Conservation (phyloP, 2,329 filamentous ascomycete genomes). For the Microdochium paspali region DNA sequence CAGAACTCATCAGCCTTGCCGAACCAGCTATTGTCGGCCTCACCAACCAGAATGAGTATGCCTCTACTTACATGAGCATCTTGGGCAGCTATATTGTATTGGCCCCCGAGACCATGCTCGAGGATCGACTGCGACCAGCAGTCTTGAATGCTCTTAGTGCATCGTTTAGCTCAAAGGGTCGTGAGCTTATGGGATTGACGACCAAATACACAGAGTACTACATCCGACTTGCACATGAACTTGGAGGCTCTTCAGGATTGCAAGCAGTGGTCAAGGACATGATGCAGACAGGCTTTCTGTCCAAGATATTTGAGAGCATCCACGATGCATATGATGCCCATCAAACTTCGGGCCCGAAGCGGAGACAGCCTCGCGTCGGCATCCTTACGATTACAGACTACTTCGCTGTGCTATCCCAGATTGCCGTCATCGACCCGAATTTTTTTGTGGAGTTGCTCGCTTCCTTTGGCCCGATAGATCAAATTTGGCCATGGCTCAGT, state of each 20-base stretch:
- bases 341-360: constrained; percentile 74
- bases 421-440: constrained; percentile 63
- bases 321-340: constrained; percentile 64
- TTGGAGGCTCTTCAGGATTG: constrained; percentile 53
- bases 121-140: constrained; percentile 41
- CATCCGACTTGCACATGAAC: constrained; percentile 50
- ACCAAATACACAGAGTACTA: constrained; percentile 55
- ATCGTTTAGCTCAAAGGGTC: constrained; percentile 40
- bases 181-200: constrained; percentile 49
- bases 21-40: constrained; percentile 57
- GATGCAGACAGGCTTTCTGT: constrained; percentile 51
- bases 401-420: constrained; percentile 70
- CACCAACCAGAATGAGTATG: constrained; percentile 55
- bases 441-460: constrained; percentile 54
- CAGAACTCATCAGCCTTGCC: constrained; percentile 53
- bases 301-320: constrained; percentile 55
- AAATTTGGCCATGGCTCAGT: constrained; percentile 51
- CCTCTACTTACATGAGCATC: constrained; percentile 52
- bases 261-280: constrained; percentile 57
- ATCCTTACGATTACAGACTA: constrained; percentile 77
- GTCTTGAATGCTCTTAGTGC: constrained; percentile 38
- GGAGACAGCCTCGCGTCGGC: constrained; percentile 58
- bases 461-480: constrained; percentile 33
- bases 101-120: constrained; percentile 57
- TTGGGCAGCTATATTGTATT: constrained; percentile 63